Conservation (phyloP, 176 grass and related monocot species). For the Hyparrhenia diplandra region DNA sequence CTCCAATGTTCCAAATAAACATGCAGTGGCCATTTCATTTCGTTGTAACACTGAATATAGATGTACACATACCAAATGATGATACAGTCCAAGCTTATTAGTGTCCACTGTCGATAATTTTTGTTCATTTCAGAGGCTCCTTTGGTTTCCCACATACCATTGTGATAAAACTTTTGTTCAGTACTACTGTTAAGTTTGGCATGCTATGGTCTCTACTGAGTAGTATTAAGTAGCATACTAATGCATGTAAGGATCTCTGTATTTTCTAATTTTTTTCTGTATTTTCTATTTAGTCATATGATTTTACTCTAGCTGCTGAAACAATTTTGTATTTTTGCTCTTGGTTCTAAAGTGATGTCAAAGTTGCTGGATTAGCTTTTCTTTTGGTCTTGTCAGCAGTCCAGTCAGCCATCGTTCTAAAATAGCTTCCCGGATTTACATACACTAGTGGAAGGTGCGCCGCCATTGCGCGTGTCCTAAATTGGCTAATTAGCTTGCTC, state of each 20-base stretch:
- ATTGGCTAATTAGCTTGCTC: no score
- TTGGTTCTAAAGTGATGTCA: neutral
- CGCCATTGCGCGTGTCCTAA: no score
- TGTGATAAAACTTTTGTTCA: neutral
- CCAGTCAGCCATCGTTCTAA: no score
- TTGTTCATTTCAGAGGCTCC: neutral
- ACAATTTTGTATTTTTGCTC: neutral
- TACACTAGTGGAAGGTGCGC: no score
- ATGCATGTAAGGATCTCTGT: neutral
- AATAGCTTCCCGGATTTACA: no score
- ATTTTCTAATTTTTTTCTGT: neutral
- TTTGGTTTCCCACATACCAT: neutral
- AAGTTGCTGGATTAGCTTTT: neutral
- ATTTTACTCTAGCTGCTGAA: neutral
- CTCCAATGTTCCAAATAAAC: neutral
- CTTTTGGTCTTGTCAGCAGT: neutral
- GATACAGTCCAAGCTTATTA: no score
- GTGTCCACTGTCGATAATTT: neutral
- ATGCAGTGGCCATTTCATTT: neutral
- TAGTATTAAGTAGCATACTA: neutral
- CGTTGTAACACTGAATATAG: neutral
- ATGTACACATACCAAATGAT: neutral
- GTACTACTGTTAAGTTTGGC: neutral
- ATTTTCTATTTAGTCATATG: neutral
- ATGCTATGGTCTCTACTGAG: neutral